A percentile compares a stretch with the other conserved stretches of the same genome.
Conservation (phyloP, 306 rosid species). For the Quercus robur region DNA sequence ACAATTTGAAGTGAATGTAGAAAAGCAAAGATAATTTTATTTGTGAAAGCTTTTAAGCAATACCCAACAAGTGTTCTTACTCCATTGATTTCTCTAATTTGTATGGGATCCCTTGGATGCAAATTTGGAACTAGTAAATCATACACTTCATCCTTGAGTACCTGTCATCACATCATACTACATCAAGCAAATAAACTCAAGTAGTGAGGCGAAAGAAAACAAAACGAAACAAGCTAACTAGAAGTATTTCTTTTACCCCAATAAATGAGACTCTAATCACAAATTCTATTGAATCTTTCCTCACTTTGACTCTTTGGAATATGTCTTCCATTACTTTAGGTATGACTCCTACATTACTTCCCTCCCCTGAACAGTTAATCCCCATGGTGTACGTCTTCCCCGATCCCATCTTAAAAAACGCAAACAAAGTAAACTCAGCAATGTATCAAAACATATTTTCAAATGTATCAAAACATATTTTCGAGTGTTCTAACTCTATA, state of each 20-base stretch:
- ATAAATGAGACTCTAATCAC: slow-evolving; percentile 77
- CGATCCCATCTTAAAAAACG: not conserved
- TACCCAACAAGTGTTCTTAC: slow-evolving; percentile 55
- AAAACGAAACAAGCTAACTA: not conserved
- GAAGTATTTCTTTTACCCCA: slow-evolving; percentile 47
- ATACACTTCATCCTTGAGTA: slow-evolving; percentile 83
- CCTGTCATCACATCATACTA: slow-evolving; percentile 36
- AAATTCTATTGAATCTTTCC: slow-evolving; percentile 49
- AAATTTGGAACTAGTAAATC: slow-evolving; percentile 65
- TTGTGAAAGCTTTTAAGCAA: not conserved
- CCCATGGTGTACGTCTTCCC: no score
- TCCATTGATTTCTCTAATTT: slow-evolving; percentile 78
- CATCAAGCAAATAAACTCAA: slow-evolving; percentile 1
- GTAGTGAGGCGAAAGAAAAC: not conserved
- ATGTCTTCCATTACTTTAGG: slow-evolving; percentile 70
- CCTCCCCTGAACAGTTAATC: no score
- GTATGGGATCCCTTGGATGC: slow-evolving; percentile 57
- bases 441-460: not conserved
- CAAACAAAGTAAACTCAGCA: slow-evolving; percentile 1
- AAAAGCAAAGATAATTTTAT: no score
- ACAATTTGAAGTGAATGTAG: no score
- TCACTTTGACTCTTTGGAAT: slow-evolving; percentile 42
- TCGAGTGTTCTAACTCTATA: not conserved
- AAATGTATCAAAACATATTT: not conserved
- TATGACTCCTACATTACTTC: slow-evolving; percentile 40